These are phyloP conservation scores for Eucalyptus albens DNA, from an alignment of 345 rosid species.

Conservation along the genomic window DNA sequence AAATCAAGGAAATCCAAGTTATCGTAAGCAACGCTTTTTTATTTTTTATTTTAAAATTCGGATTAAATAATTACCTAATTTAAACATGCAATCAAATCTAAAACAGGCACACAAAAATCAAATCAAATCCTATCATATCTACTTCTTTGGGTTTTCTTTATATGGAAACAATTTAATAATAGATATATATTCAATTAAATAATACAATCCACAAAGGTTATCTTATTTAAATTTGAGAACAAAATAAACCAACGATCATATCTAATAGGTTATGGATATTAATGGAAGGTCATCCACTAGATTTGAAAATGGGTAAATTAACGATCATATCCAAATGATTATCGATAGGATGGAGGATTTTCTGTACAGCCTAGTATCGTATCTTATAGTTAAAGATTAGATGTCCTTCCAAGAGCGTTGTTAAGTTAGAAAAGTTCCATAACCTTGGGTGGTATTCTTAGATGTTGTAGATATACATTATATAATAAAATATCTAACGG, in stretches of 20 bases:
- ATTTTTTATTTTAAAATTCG: too few species aligned
- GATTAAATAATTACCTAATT: too few species aligned
- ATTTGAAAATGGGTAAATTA: neutral
- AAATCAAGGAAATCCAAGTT: neutral
- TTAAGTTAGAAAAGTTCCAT: neutral
- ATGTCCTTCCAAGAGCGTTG: too few species aligned
- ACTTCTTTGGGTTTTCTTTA: too few species aligned
- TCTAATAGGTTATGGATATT: too few species aligned
- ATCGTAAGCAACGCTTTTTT: neutral
- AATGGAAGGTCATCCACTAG: neutral
- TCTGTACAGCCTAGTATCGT: neutral
- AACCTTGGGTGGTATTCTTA: neutral
- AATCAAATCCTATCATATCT: neutral
- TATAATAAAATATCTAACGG: neutral
- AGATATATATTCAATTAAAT: too few species aligned
- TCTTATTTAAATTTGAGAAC: neutral
- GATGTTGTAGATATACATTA: neutral
- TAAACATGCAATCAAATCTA: neutral
- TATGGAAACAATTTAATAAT: too few species aligned
- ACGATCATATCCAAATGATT: neutral
- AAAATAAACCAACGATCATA: neutral
- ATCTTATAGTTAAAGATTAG: neutral
- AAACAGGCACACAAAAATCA: neutral
- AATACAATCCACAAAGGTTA: neutral
- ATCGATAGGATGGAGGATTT: neutral